Evolutionary conservation across 202 grass and related monocot genomes (phyloP), one percentile per base, ranked within the genome.

Genomic region (Panicum virgatum): DNA sequence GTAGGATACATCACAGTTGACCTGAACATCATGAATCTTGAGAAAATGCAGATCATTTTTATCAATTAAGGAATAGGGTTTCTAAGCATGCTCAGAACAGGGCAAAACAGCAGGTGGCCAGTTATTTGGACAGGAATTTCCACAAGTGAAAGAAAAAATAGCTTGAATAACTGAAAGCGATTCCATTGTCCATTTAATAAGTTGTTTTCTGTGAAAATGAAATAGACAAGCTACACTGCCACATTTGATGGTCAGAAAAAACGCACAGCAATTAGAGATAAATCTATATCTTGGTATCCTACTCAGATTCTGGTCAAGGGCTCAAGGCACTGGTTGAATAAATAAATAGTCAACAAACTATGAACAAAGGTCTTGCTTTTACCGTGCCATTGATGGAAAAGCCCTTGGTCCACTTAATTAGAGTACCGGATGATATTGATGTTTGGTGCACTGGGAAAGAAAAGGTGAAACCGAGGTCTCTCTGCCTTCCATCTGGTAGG

Each of bases 381-480:
- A 98, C 96, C 88, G 87, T 90, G 82, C 87, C 89, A 50, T 96
- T 88, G 65, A 98, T 93, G 59, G 19, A 83, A 83, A 98, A 98
- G 52, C 96, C 96, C 54, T 98, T 98, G 66, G 96, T 98, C 96
- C 96, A 98, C 73, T 93, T 98, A 85, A 98, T 93, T 62, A 98
- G 92, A 26, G 86, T 93, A 62, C 96, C 96, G 14, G 92, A 90
- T 9, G 92, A 76, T 74, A 98, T 98, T 9, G 92, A 98, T 22
- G 87, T 90, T 85, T 98, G 96, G 82, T 94, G 83, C 66, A 98
- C 92, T 3, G 96, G 96, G 82, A 98, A 98, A 85, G 96, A 98
- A 69, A 98, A 98, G 42, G 96, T 98, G 86, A 98, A 98, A 53
- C 96, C 96, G 57, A 98, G 74, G 88, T 98, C 92, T 75, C 96